phyloP scores from a whole-genome alignment of 768 basidiomycete genomes.

The Hygrophoropsis aurantiaca region DNA sequence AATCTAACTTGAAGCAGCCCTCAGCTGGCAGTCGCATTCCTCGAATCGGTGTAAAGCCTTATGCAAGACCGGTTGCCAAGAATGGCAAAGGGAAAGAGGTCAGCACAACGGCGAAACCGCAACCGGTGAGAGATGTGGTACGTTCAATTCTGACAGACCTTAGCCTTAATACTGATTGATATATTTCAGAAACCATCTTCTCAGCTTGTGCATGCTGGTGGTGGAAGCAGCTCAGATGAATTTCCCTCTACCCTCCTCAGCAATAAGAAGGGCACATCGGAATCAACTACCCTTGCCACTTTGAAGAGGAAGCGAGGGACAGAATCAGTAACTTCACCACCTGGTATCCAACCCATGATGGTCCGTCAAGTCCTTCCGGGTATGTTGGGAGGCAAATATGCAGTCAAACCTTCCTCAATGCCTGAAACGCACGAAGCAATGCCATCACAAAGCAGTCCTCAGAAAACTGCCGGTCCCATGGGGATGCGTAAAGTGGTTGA shows the following conservation, averaged over 20 bases:
- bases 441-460: constrained; percentile 14
- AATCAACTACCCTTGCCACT: constrained; percentile 9
- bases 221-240: constrained; percentile 9
- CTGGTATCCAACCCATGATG: constrained; percentile 26
- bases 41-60: constrained; percentile 58
- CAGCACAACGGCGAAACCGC: constrained; percentile 5
- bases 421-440: constrained; percentile 6
- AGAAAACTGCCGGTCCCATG: constrained; percentile 26
- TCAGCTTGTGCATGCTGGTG: constrained; percentile 10
- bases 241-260: constrained; percentile 7
- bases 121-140: constrained; percentile 15
- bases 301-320: constrained; percentile 33
- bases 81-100: constrained; percentile 4
- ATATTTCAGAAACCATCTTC: constrained; percentile 10
- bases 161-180: background rate
- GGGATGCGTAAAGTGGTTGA: constrained; percentile 40
- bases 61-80: constrained; percentile 39
- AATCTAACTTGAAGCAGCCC: constrained; percentile 50
- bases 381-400: constrained; percentile 28
- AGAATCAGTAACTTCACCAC: constrained; percentile 12
- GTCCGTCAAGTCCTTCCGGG: constrained; percentile 38
- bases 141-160: constrained; percentile 4
- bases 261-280: background rate
- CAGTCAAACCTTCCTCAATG: constrained; percentile 16
- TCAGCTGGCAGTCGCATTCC: constrained; percentile 57